Conservation (phyloP, 2,329 filamentous ascomycete species). For the Davidsoniella eucalypti region DNA sequence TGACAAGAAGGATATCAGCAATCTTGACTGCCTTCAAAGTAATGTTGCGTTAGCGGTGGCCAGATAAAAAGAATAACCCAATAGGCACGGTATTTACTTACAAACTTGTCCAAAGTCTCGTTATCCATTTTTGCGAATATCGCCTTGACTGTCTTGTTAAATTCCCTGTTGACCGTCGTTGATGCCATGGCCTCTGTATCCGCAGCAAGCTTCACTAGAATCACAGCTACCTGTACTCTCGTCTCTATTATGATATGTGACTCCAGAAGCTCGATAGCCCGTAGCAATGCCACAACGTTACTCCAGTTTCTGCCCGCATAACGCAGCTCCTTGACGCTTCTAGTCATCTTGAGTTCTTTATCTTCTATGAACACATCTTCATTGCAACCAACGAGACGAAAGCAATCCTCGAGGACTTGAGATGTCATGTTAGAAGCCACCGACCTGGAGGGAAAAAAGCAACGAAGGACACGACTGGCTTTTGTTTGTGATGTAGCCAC, state of each 20-base stretch:
- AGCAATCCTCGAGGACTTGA: constrained; percentile 4
- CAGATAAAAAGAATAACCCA: not conserved
- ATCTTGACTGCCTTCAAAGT: not conserved
- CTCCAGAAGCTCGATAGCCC: not conserved
- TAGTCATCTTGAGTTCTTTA: not conserved
- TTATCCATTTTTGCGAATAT: constrained; percentile 27
- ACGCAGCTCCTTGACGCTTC: not conserved
- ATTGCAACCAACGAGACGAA: constrained; percentile 6
- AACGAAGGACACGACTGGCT: constrained; percentile 1
- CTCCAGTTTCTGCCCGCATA: constrained; percentile 2
- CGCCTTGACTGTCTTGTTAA: constrained; percentile 27
- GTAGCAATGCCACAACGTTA: constrained; percentile 1
- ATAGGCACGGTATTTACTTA: constrained; percentile 19
- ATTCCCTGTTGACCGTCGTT: constrained; percentile 20
- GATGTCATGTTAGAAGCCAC: not conserved
- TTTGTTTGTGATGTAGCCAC: not conserved
- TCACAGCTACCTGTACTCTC: not conserved
- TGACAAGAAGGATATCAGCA: constrained; percentile 22
- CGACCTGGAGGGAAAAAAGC: constrained; percentile 1
- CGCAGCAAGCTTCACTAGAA: constrained; percentile 6
- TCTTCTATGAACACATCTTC: constrained; percentile 6
- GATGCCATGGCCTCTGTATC: constrained; percentile 7
- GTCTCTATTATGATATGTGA: not conserved
- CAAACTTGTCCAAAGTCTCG: constrained; percentile 24
- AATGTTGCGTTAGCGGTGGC: not conserved